phyloP scores from a whole-genome alignment of 176 grass and related monocot species.

The Oryza longistaminata region DNA sequence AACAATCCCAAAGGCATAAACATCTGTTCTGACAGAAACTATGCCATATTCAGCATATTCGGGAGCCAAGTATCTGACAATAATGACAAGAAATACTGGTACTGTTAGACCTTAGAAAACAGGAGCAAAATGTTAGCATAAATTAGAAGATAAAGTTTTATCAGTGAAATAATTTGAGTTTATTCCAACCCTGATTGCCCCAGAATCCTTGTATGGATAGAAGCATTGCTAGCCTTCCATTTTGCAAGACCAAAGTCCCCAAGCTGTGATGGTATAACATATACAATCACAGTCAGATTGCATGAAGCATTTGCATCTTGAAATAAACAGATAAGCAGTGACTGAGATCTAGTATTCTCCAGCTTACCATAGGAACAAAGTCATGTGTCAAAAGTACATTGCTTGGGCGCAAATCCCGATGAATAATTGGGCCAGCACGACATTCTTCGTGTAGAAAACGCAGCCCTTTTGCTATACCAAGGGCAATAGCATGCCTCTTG shows the following conservation, averaged over 20 bases:
- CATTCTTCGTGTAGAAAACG: slow-evolving; percentile 72
- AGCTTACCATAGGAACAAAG: slow-evolving; percentile 69
- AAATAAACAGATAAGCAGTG: slow-evolving; percentile 19
- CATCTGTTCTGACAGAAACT: slow-evolving; percentile 74
- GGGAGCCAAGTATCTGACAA: slow-evolving; percentile 56
- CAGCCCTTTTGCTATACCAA: slow-evolving; percentile 75
- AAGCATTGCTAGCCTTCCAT: slow-evolving; percentile 55
- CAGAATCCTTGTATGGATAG: slow-evolving; percentile 60
- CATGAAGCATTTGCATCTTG: neutral
- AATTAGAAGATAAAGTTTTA: neutral
- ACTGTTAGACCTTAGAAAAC: slow-evolving; percentile 32
- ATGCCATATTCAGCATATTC: slow-evolving; percentile 68
- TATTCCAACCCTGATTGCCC: slow-evolving; percentile 53
- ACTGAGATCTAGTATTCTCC: neutral
- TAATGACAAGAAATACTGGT: neutral
- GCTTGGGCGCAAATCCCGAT: slow-evolving; percentile 72
- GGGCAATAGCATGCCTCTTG: slow-evolving; percentile 62
- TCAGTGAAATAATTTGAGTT: slow-evolving; percentile 1
- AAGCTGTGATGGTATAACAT: slow-evolving; percentile 44
- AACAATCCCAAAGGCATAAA: slow-evolving; percentile 75
- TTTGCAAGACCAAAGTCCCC: slow-evolving; percentile 77
- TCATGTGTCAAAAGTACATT: slow-evolving; percentile 78
- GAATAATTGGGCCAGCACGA: slow-evolving; percentile 70
- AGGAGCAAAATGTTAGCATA: neutral
- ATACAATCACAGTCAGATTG: slow-evolving; percentile 18